phyloP scores from a whole-genome alignment of 306 rosid species.

The Erythrophleum fordii region DNA sequence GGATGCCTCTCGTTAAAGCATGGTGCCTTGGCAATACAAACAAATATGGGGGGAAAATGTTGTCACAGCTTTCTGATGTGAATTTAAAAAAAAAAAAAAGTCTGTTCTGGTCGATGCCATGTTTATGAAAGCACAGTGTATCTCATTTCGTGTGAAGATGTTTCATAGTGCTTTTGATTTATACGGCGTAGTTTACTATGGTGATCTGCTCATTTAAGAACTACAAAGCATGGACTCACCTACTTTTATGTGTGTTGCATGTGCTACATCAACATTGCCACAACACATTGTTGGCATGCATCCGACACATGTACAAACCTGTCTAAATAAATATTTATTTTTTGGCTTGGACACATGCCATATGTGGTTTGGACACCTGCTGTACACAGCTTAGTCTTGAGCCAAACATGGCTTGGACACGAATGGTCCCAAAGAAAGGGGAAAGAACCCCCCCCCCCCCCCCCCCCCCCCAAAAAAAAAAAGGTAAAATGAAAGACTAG shows the following conservation, averaged over 20 bases:
- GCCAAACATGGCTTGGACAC: neutral
- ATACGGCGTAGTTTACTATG: neutral
- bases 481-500: neutral
- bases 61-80: neutral
- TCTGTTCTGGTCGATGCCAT: neutral
- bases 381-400: neutral
- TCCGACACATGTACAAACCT: neutral
- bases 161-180: neutral
- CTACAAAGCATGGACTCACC: too few species aligned
- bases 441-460: too few species aligned
- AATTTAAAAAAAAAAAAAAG: constrained; percentile 11
- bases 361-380: neutral
- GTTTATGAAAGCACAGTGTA: neutral
- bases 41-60: too few species aligned
- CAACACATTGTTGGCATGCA: too few species aligned
- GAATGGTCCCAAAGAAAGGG: neutral
- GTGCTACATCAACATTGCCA: too few species aligned
- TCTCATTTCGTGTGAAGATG: neutral
- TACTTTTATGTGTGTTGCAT: too few species aligned
- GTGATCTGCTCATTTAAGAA: constrained; percentile 1
- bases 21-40: constrained; percentile 45
- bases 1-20: constrained; percentile 27
- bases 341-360: neutral
- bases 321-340: neutral
- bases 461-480: too few species aligned